Conservation (phyloP, 2,329 filamentous ascomycete species). For the Colletotrichum sp. region DNA sequence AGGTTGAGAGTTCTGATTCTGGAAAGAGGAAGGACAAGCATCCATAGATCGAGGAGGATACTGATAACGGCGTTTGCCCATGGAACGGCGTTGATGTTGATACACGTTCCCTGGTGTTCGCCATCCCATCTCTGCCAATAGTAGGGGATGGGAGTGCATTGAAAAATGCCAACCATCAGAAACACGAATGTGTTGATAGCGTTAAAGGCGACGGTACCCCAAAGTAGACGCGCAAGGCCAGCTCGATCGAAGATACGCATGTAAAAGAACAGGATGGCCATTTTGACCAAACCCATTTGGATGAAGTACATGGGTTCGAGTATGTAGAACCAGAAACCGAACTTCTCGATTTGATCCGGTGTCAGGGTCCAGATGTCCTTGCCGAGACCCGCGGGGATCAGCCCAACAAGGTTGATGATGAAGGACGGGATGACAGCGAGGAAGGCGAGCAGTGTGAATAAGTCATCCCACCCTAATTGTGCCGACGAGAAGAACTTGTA, state of each 20-base stretch:
- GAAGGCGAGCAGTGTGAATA: constrained; percentile 26
- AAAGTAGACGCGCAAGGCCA: constrained; percentile 32
- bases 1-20: constrained; percentile 36
- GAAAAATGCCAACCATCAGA: constrained; percentile 34
- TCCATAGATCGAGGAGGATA: constrained; percentile 45
- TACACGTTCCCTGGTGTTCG: constrained; percentile 40
- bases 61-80: constrained; percentile 47
- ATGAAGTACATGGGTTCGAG: constrained; percentile 42
- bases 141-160: constrained; percentile 42
- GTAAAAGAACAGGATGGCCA: constrained; percentile 46
- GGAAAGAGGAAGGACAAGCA: constrained; percentile 44
- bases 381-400: constrained; percentile 32
- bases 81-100: constrained; percentile 40
- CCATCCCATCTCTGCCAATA: constrained; percentile 48
- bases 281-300: constrained; percentile 40
- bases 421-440: constrained; percentile 24
- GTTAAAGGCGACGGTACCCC: constrained; percentile 35
- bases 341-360: constrained; percentile 24
- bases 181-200: constrained; percentile 33
- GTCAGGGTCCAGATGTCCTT: constrained; percentile 37
- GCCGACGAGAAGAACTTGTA: constrained; percentile 27
- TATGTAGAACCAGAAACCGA: constrained; percentile 33
- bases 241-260: constrained; percentile 41
- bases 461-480: constrained; percentile 34
- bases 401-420: constrained; percentile 25